Evolutionary conservation across 1,139 yeast species (phyloP).

Genomic region (Geotrichum candidum): DNA sequence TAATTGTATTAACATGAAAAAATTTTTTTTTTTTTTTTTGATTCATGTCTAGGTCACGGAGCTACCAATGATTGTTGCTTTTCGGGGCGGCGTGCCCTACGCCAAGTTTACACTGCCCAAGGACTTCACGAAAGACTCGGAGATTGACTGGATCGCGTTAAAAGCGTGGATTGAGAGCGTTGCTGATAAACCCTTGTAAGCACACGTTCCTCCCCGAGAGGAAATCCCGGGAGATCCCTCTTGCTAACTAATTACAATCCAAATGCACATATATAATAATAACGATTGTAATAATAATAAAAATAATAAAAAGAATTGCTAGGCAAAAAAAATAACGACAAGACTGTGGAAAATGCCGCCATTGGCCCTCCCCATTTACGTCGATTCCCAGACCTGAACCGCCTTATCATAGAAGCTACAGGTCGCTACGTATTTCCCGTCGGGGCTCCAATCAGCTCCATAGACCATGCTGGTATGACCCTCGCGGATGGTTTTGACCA

Average conservation of each 20-base stretch:
- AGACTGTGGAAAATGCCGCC: not conserved
- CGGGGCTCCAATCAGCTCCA: conserved; percentile 80
- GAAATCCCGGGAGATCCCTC: too few species aligned
- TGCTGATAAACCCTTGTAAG: conserved; percentile 29
- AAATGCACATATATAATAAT: too few species aligned
- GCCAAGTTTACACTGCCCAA: conserved; percentile 44
- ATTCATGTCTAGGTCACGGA: conserved; percentile 38
- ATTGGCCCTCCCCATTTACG: not conserved
- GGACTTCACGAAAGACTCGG: conserved; percentile 35
- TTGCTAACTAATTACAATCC: too few species aligned
- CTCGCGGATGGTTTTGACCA: conserved; percentile 49
- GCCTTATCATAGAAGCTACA: conserved; percentile 88
- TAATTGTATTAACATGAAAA: conserved; percentile 2
- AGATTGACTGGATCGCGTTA: conserved; percentile 48
- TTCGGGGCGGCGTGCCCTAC: conserved; percentile 59
- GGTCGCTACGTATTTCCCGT: conserved; percentile 51
- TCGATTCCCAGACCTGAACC: conserved; percentile 48
- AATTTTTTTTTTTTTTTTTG: not conserved
- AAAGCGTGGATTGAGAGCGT: conserved; percentile 51
- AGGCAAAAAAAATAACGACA: not conserved
- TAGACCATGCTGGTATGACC: conserved; percentile 91
- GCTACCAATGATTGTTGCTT: conserved; percentile 62
- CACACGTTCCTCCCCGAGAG: too few species aligned
- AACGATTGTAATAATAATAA: not conserved
- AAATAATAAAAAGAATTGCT: not conserved